phyloP scores from a whole-genome alignment of 2,329 filamentous ascomycete genomes.

The Capronia americana region DNA sequence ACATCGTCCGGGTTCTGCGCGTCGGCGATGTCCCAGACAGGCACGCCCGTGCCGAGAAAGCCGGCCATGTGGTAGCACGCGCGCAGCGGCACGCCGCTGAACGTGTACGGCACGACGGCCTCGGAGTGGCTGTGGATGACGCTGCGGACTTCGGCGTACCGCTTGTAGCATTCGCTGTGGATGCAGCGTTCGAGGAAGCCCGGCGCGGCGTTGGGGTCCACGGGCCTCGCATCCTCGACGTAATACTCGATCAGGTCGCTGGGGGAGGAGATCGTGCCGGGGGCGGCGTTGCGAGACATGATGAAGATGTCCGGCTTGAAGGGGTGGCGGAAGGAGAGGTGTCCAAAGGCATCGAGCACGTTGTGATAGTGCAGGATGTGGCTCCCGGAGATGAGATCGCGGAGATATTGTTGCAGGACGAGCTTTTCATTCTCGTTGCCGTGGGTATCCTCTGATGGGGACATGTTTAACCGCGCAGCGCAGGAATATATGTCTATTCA shows the following conservation, averaged over 20 bases:
- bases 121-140: constrained; percentile 56
- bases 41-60: constrained; percentile 45
- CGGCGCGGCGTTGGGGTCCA: constrained; percentile 48
- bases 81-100: constrained; percentile 49
- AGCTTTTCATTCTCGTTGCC: neutral
- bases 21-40: constrained; percentile 45
- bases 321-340: constrained; percentile 61
- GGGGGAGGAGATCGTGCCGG: constrained; percentile 53
- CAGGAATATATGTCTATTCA: neutral
- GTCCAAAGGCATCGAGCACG: constrained; percentile 62
- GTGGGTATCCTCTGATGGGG: neutral
- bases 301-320: constrained; percentile 54
- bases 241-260: constrained; percentile 57
- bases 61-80: constrained; percentile 54
- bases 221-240: constrained; percentile 51
- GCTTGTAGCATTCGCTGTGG: constrained; percentile 55
- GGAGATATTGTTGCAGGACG: constrained; percentile 6
- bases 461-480: neutral
- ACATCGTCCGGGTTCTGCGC: constrained; percentile 40
- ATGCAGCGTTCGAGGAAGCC: constrained; percentile 56
- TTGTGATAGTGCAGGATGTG: constrained; percentile 54
- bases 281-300: constrained; percentile 56
- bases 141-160: constrained; percentile 47
- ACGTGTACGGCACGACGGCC: constrained; percentile 49
- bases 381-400: constrained; percentile 52